These are phyloP conservation scores for Ogataea minuta DNA, from an alignment of 805 yeast species.

Conservation along the genomic window DNA sequence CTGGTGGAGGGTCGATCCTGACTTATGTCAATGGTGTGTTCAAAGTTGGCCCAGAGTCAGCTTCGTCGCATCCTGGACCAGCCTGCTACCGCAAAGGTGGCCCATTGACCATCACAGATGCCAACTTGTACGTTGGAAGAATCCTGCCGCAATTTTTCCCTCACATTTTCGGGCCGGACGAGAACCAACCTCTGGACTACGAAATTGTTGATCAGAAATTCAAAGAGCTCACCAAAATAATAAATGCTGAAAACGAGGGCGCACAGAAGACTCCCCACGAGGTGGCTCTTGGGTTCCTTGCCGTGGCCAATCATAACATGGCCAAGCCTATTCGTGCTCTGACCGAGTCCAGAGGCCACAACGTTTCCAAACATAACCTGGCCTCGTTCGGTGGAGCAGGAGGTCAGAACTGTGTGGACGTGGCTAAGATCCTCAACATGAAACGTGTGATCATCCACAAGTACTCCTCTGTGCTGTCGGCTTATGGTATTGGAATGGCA, in stretches of 20 bases:
- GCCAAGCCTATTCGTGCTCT: slow-evolving; percentile 46
- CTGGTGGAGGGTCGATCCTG: slow-evolving; percentile 46
- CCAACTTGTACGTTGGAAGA: slow-evolving; percentile 43
- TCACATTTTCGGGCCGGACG: slow-evolving; percentile 45
- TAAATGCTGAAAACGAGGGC: slow-evolving; percentile 35
- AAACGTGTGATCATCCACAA: slow-evolving; percentile 42
- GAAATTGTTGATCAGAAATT: slow-evolving; percentile 36
- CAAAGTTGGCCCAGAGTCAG: slow-evolving; percentile 48
- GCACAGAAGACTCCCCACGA: slow-evolving; percentile 38
- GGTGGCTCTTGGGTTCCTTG: slow-evolving; percentile 45
- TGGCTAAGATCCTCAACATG: slow-evolving; percentile 42
- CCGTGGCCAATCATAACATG: slow-evolving; percentile 47
- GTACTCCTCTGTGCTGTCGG: slow-evolving; percentile 47
- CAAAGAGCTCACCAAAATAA: slow-evolving; percentile 36
- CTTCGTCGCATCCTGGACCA: slow-evolving; percentile 48
- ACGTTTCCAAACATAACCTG: slow-evolving; percentile 40
- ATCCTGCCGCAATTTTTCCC: slow-evolving; percentile 42
- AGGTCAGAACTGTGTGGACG: slow-evolving; percentile 45
- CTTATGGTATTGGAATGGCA: slow-evolving; percentile 39
- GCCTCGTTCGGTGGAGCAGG: slow-evolving; percentile 53
- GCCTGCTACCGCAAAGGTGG: slow-evolving; percentile 49
- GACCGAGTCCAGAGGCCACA: slow-evolving; percentile 46
- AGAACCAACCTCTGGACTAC: slow-evolving; percentile 38
- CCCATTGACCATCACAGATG: slow-evolving; percentile 47
- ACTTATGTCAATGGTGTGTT: slow-evolving; percentile 37